Percentiles rank a stretch among this genome's conserved stretches.
Conservation (phyloP, 2,329 filamentous ascomycete species). For the Elsinoe batatas region DNA sequence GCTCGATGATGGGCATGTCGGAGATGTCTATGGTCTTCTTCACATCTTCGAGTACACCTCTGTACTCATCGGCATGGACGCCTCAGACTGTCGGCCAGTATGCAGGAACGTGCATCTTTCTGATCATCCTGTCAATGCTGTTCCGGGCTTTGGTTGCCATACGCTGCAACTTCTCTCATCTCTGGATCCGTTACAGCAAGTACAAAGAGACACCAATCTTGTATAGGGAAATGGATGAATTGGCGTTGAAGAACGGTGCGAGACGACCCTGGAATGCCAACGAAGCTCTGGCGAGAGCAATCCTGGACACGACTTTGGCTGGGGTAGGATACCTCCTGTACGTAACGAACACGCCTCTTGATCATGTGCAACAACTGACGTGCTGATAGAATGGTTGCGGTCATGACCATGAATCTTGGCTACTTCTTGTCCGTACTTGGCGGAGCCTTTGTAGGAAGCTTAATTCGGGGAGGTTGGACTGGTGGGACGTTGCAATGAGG, state of each 20-base stretch:
- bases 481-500: too few species aligned
- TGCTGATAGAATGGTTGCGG: slow-evolving; percentile 68
- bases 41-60: slow-evolving; percentile 49
- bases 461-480: too few species aligned
- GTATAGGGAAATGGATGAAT: not conserved
- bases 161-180: not conserved
- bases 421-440: slow-evolving; percentile 74
- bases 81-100: slow-evolving; percentile 61
- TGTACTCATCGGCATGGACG: slow-evolving; percentile 64
- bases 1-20: slow-evolving; percentile 19
- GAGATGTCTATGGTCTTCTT: slow-evolving; percentile 55
- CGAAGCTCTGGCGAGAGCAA: slow-evolving; percentile 58
- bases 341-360: slow-evolving; percentile 32
- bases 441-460: slow-evolving; percentile 70
- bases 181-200: not conserved
- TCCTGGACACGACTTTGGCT: slow-evolving; percentile 58
- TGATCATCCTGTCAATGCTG: slow-evolving; percentile 63
- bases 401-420: slow-evolving; percentile 85
- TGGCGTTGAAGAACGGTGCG: not conserved
- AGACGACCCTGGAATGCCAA: slow-evolving; percentile 41
- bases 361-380: slow-evolving; percentile 16
- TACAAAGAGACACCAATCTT: not conserved
- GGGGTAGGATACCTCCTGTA: slow-evolving; percentile 78
- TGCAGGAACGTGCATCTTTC: slow-evolving; percentile 84
- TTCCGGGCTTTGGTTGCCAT: slow-evolving; percentile 60